Percentiles rank a stretch among this genome's conserved stretches.
Conservation (phyloP, 1,284 basidiomycete species). For the Ustilago curta region DNA sequence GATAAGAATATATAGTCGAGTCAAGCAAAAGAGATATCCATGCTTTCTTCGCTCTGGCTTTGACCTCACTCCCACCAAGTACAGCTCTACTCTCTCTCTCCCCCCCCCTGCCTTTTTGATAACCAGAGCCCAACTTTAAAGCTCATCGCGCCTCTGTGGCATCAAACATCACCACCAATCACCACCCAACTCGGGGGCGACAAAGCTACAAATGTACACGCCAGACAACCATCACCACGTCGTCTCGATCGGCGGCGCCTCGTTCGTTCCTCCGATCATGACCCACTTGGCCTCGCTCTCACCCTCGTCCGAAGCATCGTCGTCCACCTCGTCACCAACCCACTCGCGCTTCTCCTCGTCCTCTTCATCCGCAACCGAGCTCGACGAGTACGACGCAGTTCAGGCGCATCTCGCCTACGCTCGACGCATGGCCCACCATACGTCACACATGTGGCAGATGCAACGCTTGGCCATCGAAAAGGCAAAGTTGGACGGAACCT, state of each 20-base stretch:
- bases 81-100: too few relatives aligned
- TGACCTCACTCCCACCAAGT: too few relatives aligned
- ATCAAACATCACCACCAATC: too few relatives aligned
- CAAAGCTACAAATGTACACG: too few relatives aligned
- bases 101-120: too few relatives aligned
- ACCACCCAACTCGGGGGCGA: too few relatives aligned
- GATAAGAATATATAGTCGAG: too few relatives aligned
- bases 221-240: slow-evolving; percentile 31
- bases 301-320: slow-evolving; percentile 32
- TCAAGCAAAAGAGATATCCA: too few relatives aligned
- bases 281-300: slow-evolving; percentile 36
- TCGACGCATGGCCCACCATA: slow-evolving; percentile 32
- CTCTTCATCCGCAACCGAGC: slow-evolving; percentile 22
- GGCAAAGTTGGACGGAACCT: slow-evolving; percentile 44
- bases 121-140: too few relatives aligned
- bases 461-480: slow-evolving; percentile 49
- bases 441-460: slow-evolving; percentile 45
- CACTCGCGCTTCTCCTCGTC: slow-evolving; percentile 38
- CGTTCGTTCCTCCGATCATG: slow-evolving; percentile 43
- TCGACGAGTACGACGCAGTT: slow-evolving; percentile 34
- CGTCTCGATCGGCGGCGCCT: slow-evolving; percentile 38
- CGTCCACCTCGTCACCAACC: slow-evolving; percentile 30
- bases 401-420: slow-evolving; percentile 45
- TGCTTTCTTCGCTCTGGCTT: too few relatives aligned
- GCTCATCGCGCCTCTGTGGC: too few relatives aligned